Evolutionary conservation across 192 early-diverging fungal species (phyloP), one percentile per base, ranked within the genome.

Genomic region (Rhizoclosmatium sp.): DNA sequence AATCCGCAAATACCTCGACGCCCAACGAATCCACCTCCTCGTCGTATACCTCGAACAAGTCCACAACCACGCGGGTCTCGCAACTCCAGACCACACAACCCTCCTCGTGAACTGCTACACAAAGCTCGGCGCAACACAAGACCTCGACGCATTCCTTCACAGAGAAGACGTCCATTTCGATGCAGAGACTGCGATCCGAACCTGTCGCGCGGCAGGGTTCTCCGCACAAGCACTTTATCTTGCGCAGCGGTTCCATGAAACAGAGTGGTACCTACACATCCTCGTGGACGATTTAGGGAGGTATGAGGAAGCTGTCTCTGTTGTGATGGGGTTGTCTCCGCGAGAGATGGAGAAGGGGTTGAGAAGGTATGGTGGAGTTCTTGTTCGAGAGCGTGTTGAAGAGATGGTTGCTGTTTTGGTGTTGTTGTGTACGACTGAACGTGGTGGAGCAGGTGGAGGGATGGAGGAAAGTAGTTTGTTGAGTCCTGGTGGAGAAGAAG

Each of bases 21-120:
- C 96, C 0, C 96, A 99, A 83, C 87, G 95, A 21, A 93, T 98
- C 41, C 91, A 92, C 76, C 96, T 96, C 65, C 82, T 99, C 70
- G 93, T 95, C 0, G 89, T 89, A 42, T 98, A 97, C 75, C 85
- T 99, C 58, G 94, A 98, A 85, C 92, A 92, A 58, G 85, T 99
- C 2, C 98, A 99, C 78, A 91, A 31, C n/a, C 49, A 94, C 2
- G 87, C 89, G 3, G 89, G 91, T 7, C 87, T 98, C 44, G 98
- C 96, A 19, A 97, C 95, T 59, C 87, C 92, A 2, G 96, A 99
- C 79, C 98, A 99, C 82, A 99, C 98, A 0, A 99, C 98, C 1
- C 84, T 98, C 74, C 84, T 99, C 58, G 86, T 99, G 14, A 98
- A 98, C 82, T 99, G 98, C 87, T 99, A 99, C 82, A 96, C 97